Percentiles rank a stretch among this genome's conserved stretches.
Conservation (phyloP, 1,284 basidiomycete species). For the Apiotrichum veenhuisii region DNA sequence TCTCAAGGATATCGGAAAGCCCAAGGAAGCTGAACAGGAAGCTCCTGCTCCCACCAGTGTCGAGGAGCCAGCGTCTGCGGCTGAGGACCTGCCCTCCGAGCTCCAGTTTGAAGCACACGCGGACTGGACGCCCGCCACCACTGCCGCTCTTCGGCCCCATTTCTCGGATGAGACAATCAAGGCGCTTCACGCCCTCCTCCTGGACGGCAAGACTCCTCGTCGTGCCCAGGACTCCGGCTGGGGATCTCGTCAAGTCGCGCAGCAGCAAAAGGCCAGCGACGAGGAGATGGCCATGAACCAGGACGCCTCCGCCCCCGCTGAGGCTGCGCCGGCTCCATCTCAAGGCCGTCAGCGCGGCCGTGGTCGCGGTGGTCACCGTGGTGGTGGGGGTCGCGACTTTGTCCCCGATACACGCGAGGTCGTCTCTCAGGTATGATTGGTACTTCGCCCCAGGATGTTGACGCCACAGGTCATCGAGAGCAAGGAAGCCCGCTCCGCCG, state of each 20-base stretch:
- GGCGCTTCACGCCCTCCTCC: slow-evolving; percentile 66
- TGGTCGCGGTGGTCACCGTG: slow-evolving; percentile 29
- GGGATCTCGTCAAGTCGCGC: slow-evolving; percentile 28
- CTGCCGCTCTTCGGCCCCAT: slow-evolving; percentile 58
- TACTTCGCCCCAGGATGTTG: slow-evolving; percentile 1
- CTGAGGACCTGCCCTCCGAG: slow-evolving; percentile 19
- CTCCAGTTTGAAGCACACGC: slow-evolving; percentile 42
- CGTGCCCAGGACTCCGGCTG: slow-evolving; percentile 54
- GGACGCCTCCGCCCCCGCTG: slow-evolving; percentile 18
- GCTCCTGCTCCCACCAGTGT: neutral
- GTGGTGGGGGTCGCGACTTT: slow-evolving; percentile 20
- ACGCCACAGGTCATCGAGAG: slow-evolving; percentile 66
- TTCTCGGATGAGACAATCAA: slow-evolving; percentile 61
- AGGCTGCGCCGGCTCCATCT: neutral
- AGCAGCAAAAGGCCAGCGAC: slow-evolving; percentile 44
- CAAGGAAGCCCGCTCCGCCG: slow-evolving; percentile 73
- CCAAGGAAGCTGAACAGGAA: slow-evolving; percentile 52
- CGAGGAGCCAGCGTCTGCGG: neutral
- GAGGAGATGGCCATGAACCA: slow-evolving; percentile 35
- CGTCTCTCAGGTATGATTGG: slow-evolving; percentile 62
- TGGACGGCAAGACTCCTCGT: slow-evolving; percentile 71
- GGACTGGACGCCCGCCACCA: slow-evolving; percentile 65
- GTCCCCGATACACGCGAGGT: slow-evolving; percentile 64
- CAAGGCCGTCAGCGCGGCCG: slow-evolving; percentile 9
- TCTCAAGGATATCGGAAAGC: slow-evolving; percentile 64